Conservation (phyloP, 108 stramenopile species). For the Cylindrotheca closterium region DNA sequence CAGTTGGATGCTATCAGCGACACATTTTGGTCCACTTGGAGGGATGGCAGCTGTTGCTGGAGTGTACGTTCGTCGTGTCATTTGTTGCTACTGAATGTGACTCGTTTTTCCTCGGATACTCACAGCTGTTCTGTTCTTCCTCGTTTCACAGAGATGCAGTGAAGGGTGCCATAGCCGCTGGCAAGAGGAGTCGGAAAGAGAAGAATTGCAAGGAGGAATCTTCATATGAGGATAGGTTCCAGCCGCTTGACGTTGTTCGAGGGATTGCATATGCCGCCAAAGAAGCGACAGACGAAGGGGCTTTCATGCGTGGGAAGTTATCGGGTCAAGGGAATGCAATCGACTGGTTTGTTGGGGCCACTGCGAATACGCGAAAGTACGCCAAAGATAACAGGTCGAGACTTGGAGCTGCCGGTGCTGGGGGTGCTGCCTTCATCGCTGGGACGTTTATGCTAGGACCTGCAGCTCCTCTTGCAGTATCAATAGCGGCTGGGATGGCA, state of each 20-base stretch:
- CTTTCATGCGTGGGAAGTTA: background rate
- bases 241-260: conserved; percentile 1
- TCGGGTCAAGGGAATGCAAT: conserved; percentile 1
- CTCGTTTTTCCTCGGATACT: too few species aligned
- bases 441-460: conserved; percentile 7
- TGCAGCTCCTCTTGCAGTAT: background rate
- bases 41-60: conserved; percentile 8
- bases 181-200: conserved; percentile 4
- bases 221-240: background rate
- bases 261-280: conserved; percentile 5
- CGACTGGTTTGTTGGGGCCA: conserved; percentile 4
- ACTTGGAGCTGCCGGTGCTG: conserved; percentile 4
- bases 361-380: conserved; percentile 3
- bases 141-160: too few species aligned
- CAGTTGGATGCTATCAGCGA: background rate
- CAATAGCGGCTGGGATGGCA: background rate
- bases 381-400: background rate
- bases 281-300: conserved; percentile 2
- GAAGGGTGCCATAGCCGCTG: conserved; percentile 8
- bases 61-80: too few species aligned
- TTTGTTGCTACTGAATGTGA: too few species aligned
- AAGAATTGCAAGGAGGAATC: background rate
- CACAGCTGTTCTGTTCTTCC: too few species aligned
- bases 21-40: background rate
- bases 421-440: conserved; percentile 1